Conservation (phyloP, 1,284 basidiomycete genomes). For the Tilletia indica region DNA sequence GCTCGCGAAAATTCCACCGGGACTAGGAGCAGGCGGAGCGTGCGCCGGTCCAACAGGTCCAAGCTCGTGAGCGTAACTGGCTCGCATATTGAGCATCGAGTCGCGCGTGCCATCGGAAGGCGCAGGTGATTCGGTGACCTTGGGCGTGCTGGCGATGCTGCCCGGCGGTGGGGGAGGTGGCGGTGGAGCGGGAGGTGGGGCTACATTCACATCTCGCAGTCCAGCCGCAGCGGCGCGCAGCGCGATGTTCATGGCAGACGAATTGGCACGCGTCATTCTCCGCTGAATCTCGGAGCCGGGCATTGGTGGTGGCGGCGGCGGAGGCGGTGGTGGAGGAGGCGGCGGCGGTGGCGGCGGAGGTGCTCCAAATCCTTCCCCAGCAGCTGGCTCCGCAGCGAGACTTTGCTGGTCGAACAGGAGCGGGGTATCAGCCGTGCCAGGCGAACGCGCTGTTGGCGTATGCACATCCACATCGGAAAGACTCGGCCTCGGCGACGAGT, state of each 20-base stretch:
- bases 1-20: conserved; percentile 62
- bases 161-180: conserved; percentile 14
- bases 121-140: conserved; percentile 30
- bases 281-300: not conserved
- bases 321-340: conserved; percentile 14
- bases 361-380: not conserved
- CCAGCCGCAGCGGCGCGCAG: conserved; percentile 49
- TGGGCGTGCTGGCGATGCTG: conserved; percentile 22
- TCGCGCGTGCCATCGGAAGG: conserved; percentile 28
- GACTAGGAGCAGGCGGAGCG: conserved; percentile 58
- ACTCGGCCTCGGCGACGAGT: conserved; percentile 23
- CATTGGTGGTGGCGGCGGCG: not conserved
- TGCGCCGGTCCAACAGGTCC: conserved; percentile 47
- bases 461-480: not conserved
- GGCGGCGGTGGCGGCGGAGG: conserved; percentile 16
- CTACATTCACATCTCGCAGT: conserved; percentile 4
- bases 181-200: conserved; percentile 5
- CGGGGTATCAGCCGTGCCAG: not conserved
- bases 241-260: conserved; percentile 8
- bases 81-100: conserved; percentile 52
- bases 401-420: not conserved
- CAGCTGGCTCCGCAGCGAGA: too few relatives aligned
- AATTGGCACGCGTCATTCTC: conserved; percentile 1
- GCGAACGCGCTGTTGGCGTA: conserved; percentile 3
- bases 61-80: conserved; percentile 34